Conservation (phyloP, 73 alveolate species). For the Paramecium sonneborni region DNA sequence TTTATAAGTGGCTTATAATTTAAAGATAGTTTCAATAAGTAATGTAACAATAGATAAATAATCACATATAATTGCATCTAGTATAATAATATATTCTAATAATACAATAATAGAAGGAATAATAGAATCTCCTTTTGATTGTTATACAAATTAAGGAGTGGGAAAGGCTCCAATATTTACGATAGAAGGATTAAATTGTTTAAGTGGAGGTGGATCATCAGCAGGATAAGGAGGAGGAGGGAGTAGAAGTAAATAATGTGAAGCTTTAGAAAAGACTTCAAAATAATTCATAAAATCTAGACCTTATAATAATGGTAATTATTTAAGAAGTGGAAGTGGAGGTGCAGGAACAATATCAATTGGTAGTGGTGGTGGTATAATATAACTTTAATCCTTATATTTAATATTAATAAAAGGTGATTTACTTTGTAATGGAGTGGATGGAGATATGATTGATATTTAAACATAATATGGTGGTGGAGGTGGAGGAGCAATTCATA, state of each 20-base stretch:
- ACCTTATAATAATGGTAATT: not conserved
- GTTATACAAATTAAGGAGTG: not conserved
- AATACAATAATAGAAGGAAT: not conserved
- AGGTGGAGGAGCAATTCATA: conserved; percentile 57
- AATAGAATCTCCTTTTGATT: not conserved
- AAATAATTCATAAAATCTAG: not conserved
- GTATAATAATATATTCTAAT: not conserved
- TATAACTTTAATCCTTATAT: not conserved
- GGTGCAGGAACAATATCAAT: not conserved
- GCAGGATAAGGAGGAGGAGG: conserved; percentile 45
- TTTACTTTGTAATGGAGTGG: conserved; percentile 27
- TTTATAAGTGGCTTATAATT: not conserved
- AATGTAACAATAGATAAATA: not conserved
- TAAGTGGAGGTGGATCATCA: conserved; percentile 29
- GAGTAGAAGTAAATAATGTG: not conserved
- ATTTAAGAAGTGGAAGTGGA: not conserved
- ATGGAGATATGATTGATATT: not conserved
- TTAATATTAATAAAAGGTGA: not conserved
- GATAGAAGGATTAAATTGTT: not conserved
- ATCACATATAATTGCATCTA: not conserved
- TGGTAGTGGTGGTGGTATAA: conserved; percentile 63
- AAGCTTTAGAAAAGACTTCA: not conserved
- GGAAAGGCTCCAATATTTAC: conserved; percentile 4
- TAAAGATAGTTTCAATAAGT: not conserved
- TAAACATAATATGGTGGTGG: conserved; percentile 48